Evolutionary conservation across 2,329 filamentous ascomycete genomes (phyloP).

Genomic region (Lizonia empirigonia): DNA sequence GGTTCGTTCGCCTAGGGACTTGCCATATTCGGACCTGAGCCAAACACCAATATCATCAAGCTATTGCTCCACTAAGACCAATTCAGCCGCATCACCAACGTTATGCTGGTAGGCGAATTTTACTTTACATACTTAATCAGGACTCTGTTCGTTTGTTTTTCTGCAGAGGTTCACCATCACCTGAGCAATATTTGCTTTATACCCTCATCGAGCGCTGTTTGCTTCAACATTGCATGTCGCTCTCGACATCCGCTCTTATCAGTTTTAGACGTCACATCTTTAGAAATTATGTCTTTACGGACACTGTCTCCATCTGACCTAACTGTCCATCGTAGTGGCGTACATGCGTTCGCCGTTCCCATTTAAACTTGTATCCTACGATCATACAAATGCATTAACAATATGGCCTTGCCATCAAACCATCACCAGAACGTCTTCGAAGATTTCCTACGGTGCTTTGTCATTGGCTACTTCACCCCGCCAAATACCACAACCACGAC

Average conservation of each 20-base stretch:
- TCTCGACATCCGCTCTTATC: neutral
- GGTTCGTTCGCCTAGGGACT: slow-evolving; percentile 22
- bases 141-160: neutral
- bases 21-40: neutral
- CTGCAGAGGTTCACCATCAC: neutral
- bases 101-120: neutral
- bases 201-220: slow-evolving; percentile 10
- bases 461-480: no score
- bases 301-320: neutral
- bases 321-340: neutral
- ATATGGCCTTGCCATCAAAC: neutral
- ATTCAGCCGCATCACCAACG: neutral
- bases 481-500: no score
- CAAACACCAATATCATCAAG: neutral
- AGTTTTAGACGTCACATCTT: slow-evolving; percentile 4
- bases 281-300: slow-evolving; percentile 1
- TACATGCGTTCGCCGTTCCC: neutral
- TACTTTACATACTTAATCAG: neutral
- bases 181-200: slow-evolving; percentile 12
- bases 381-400: neutral
- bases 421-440: no score
- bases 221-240: neutral
- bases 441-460: neutral
- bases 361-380: neutral
- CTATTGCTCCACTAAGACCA: neutral